These are phyloP conservation scores for Elaeis guineensis DNA, from an alignment of 176 grass and related monocot species.

Conservation along the genomic window DNA sequence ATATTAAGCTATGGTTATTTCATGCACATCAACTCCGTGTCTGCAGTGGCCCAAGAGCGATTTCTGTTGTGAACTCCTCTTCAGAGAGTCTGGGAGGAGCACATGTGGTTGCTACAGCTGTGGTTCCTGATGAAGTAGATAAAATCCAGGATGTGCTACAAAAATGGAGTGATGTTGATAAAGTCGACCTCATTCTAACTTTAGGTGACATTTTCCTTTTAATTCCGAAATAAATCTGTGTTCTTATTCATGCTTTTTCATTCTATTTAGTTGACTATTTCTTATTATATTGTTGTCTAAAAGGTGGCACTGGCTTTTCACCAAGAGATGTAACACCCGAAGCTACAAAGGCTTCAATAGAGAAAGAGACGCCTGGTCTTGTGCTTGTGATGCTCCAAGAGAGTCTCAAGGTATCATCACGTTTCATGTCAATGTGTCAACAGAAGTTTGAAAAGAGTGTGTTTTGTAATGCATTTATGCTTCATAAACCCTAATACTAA, in stretches of 20 bases:
- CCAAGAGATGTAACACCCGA: constrained; percentile 84
- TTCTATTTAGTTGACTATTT: not conserved
- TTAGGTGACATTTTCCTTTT: constrained; percentile 44
- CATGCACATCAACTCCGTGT: too few relatives aligned
- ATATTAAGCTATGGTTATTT: too few relatives aligned
- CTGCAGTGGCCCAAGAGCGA: constrained; percentile 75
- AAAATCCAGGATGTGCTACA: constrained; percentile 62
- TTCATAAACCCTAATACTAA: not conserved
- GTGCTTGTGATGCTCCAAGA: constrained; percentile 83
- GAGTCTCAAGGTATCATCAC: constrained; percentile 62
- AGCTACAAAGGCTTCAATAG: constrained; percentile 74
- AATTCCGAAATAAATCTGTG: constrained; percentile 1
- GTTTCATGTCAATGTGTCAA: not conserved
- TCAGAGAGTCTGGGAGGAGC: constrained; percentile 84
- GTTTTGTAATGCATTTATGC: too few relatives aligned
- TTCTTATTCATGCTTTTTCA: too few relatives aligned
- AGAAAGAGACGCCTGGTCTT: constrained; percentile 85
- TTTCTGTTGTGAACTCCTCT: constrained; percentile 72
- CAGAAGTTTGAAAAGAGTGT: too few relatives aligned
- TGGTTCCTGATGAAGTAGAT: constrained; percentile 83
- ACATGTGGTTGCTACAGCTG: constrained; percentile 61
- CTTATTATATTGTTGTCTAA: constrained; percentile 10
- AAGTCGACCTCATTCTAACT: constrained; percentile 75
- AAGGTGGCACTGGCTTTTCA: constrained; percentile 94
- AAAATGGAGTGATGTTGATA: constrained; percentile 59